Evolutionary conservation across 2,329 filamentous ascomycete species (phyloP).

Genomic region (Calonectria pauciramosa): DNA sequence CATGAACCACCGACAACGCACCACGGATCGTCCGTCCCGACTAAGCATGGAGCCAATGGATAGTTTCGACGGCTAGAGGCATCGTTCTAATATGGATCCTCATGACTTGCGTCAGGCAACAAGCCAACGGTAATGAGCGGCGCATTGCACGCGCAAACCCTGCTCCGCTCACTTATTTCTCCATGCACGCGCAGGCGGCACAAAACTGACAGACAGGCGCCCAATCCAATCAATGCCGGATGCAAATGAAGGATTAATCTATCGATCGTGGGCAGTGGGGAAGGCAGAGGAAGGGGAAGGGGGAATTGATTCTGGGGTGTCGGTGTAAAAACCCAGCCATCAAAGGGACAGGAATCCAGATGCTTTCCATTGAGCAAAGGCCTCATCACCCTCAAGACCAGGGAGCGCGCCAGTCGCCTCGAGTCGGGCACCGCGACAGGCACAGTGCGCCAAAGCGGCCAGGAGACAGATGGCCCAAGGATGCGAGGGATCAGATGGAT

Average conservation of each 20-base stretch:
- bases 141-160: constrained; percentile 14
- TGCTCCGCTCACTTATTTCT: background rate
- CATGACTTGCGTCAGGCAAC: constrained; percentile 26
- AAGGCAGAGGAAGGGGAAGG: constrained; percentile 7
- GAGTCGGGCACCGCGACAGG: background rate
- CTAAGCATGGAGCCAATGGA: constrained; percentile 7
- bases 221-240: constrained; percentile 19
- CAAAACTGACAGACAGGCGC: constrained; percentile 6
- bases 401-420: background rate
- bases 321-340: background rate
- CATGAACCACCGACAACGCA: constrained; percentile 28
- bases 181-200: constrained; percentile 5
- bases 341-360: background rate
- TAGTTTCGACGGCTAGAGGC: background rate
- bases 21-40: constrained; percentile 21
- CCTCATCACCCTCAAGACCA: background rate
- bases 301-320: constrained; percentile 8
- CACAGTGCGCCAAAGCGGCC: constrained; percentile 21
- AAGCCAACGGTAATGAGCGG: constrained; percentile 14
- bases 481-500: constrained; percentile 24
- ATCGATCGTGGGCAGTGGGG: constrained; percentile 26
- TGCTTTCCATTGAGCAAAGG: background rate
- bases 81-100: constrained; percentile 22
- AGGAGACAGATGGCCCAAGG: constrained; percentile 14
- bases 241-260: constrained; percentile 21